Evolutionary conservation across 2,329 filamentous ascomycete species (phyloP).

Genomic region (Thermoascus crustaceus): DNA sequence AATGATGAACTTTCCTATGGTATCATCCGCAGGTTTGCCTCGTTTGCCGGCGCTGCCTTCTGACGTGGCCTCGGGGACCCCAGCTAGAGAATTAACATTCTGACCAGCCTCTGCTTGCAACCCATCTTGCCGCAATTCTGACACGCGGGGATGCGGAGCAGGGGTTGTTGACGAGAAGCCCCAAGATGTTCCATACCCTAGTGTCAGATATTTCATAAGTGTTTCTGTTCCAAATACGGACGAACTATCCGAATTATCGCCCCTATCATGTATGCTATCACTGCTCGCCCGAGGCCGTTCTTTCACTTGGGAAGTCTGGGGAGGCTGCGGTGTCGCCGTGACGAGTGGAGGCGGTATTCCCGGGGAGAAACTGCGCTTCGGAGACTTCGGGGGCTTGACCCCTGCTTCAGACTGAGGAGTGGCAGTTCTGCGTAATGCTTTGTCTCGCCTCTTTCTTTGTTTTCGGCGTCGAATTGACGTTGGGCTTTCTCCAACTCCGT

Average conservation of each 20-base stretch:
- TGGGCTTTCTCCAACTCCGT: slow-evolving; percentile 75
- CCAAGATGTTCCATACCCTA: slow-evolving; percentile 44
- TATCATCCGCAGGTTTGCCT: slow-evolving; percentile 5
- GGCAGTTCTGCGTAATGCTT: slow-evolving; percentile 6
- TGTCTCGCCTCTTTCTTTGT: slow-evolving; percentile 23
- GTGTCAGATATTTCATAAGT: slow-evolving; percentile 42
- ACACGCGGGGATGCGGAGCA: slow-evolving; percentile 18
- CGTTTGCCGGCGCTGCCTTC: slow-evolving; percentile 3
- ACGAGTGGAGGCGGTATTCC: slow-evolving; percentile 40
- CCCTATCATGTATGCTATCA: slow-evolving; percentile 11
- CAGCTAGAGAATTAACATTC: not conserved
- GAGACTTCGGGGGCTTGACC: no score
- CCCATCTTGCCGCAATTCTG: slow-evolving; percentile 17
- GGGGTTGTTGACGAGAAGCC: slow-evolving; percentile 28
- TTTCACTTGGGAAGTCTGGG: slow-evolving; percentile 9
- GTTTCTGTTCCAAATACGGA: slow-evolving; percentile 33
- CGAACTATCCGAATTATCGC: slow-evolving; percentile 18
- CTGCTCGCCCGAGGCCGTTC: slow-evolving; percentile 10
- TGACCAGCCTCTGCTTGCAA: slow-evolving; percentile 3
- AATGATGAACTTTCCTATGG: slow-evolving; percentile 33
- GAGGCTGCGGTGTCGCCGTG: slow-evolving; percentile 14
- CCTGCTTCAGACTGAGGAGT: no score
- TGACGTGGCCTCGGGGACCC: not conserved
- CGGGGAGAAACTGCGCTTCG: slow-evolving; percentile 22
- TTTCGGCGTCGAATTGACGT: slow-evolving; percentile 51